phyloP scores from a whole-genome alignment of 345 rosid genomes.

The Euphorbia lathyris region DNA sequence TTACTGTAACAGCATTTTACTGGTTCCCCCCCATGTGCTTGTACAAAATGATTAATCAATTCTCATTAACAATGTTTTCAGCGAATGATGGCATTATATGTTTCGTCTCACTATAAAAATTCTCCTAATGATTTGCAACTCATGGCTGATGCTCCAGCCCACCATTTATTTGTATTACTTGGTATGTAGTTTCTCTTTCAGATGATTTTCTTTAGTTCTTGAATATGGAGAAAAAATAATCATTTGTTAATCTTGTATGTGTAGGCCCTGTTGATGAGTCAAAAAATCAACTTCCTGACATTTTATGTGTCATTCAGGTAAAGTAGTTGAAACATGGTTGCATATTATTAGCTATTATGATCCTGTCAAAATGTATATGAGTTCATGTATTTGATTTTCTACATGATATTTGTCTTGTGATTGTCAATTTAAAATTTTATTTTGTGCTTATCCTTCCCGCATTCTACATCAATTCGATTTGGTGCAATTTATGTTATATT shows the following conservation, averaged over 20 bases:
- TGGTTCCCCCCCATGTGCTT: neutral
- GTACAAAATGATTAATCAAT: neutral
- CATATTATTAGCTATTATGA: neutral
- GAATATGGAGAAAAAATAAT: constrained; percentile 6
- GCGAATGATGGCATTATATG: constrained; percentile 97
- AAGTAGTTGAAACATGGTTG: neutral
- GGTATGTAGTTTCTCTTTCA: constrained; percentile 43
- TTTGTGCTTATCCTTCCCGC: neutral
- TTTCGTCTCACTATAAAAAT: constrained; percentile 95
- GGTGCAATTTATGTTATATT: neutral
- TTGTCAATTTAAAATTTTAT: neutral
- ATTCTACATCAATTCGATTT: neutral
- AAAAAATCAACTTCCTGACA: constrained; percentile 79
- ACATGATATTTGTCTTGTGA: neutral
- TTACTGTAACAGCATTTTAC: neutral
- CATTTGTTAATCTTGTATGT: constrained; percentile 16
- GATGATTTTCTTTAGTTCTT: constrained; percentile 14
- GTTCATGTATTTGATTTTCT: neutral
- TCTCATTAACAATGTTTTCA: constrained; percentile 34
- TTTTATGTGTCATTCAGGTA: constrained; percentile 96
- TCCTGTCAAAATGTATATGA: neutral
- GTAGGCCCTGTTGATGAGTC: constrained; percentile 97
- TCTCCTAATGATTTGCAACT: constrained; percentile 97
- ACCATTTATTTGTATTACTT: constrained; percentile 87
- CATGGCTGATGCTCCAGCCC: constrained; percentile 99